Evolutionary conservation across 495 filamentous ascomycete species (phyloP), one percentile per base, ranked within the genome.

Genomic region (Hypoxylon trugodes): DNA sequence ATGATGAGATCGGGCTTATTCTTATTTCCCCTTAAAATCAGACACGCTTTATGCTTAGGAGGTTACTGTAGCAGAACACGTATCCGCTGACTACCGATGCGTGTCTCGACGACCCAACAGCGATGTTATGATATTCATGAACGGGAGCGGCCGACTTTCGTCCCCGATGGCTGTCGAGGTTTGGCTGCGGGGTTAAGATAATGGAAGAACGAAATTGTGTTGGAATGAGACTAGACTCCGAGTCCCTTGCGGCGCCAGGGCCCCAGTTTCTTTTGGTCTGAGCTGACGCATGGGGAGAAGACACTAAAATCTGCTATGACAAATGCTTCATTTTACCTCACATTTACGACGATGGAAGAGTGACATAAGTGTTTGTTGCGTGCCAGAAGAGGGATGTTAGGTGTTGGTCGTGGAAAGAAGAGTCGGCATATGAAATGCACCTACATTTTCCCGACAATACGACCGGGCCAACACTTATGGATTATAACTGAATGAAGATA

Each of bases 11-110:
- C 40, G 26, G 19, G 46, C 41, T 67, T 62, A 61, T 62, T 49
- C n/a, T n/a, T 3, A 30, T 46, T 45, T 13, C 4, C n/a, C n/a
- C n/a, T n/a, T 13, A 24, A 21, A 48, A 41, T 45, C 58, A 59
- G 58, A 58, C 38, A 38, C 18, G 19, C 38, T 9, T 59, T 48
- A 26, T 51, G 52, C 21, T 18, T 18, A 30, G 22, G 40, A 57
- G 36, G 50, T 25, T 25, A 33, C 47, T n/a, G 32, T 43, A 41
- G 21, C 21, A 25, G 58, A 53, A 40, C 52, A 58, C 64, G 51
- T 65, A 56, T 46, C 30, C 57, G 64, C 64, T 62, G 58, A 67
- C 58, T 18, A 25, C 38, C 19, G 28, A 9, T 19, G 49, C 45
- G 51, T 41, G 32, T 33, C 12, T 15, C 30, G n/a, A n/a, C 24